Evolutionary conservation across 2,329 filamentous ascomycete genomes (phyloP), one percentile per base, ranked within the genome.

Genomic region (Alternaria angustiovoidea): DNA sequence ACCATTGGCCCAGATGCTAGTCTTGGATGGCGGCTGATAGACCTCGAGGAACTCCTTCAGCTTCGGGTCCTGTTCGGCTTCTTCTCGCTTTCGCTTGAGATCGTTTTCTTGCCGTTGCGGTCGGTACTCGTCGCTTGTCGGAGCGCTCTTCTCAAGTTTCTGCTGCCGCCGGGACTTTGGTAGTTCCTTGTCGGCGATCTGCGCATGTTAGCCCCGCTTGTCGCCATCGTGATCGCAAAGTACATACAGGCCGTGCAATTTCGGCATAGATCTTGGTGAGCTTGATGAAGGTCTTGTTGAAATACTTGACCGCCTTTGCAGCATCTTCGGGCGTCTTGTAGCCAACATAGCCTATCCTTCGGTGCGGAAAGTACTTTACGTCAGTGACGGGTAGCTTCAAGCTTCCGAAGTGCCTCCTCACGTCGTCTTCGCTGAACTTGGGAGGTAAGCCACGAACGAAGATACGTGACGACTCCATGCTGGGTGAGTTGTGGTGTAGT

Each of bases 231-330:
- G 8, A 30, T 48, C 5, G 32, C 22, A 57, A 28, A 9, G 26
- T 1, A 49, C 86, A 76, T 82, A 96, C 91, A 61, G 95, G 90
- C 77, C 87, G 89, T 57, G 95, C 95, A 74, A 95, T 82, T 81
- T 97, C 94, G 63, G 97, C 95, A 30, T 86, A 86, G 72, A 99
- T 93, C 82, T 90, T 96, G 59, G 94, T 97, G 91, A 97, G 95
- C 71, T 93, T 92, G 72, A 99, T 93, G 80, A 93, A 99, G 65
- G 94, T 90, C 77, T 88, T 92, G 84, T 99, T 94, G 85, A 97
- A 97, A 83, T 97, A 96, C 79, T 92, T 94, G 77, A 96, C 91
- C 44, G 95, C 94, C 74, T 89, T 87, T 58, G 87, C 84, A 57
- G 95, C 95, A 76, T 92, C 90, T 63, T 94, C 88, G 14, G 91